Conservation (phyloP, 352 stramenopile genomes). For the Pythium pyrilobum region DNA sequence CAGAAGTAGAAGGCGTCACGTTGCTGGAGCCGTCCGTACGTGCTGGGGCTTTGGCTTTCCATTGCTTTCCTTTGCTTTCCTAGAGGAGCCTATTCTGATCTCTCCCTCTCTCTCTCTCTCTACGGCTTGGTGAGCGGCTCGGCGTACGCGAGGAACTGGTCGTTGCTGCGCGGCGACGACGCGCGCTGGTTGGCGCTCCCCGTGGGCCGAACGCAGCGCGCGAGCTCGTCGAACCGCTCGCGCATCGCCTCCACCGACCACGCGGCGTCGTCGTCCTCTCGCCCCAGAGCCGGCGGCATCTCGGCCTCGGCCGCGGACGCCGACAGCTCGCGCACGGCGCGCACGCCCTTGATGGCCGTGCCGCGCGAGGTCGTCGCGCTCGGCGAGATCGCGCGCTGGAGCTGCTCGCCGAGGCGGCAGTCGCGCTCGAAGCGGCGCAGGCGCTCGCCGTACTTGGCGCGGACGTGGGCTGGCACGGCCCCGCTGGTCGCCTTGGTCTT, state of each 20-base stretch:
- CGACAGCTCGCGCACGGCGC: slow-evolving; percentile 31
- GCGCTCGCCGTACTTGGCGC: slow-evolving; percentile 21
- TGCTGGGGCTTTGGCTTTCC: background rate
- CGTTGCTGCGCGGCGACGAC: background rate
- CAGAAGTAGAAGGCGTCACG: too few species aligned
- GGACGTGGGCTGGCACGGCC: slow-evolving; percentile 17
- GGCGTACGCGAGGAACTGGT: slow-evolving; percentile 10
- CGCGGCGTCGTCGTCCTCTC: background rate
- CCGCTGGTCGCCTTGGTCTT: slow-evolving; percentile 31
- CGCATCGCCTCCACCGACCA: background rate
- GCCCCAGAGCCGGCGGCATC: background rate
- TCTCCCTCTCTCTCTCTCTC: background rate
- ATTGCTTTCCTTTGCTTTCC: too few species aligned
- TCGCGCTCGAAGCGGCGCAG: slow-evolving; percentile 42
- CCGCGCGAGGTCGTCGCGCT: slow-evolving; percentile 38
- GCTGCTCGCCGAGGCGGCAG: slow-evolving; percentile 41
- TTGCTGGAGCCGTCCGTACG: too few species aligned
- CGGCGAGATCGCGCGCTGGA: slow-evolving; percentile 33
- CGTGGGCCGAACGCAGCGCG: background rate
- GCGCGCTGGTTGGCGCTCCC: slow-evolving; percentile 1
- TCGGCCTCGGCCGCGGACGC: background rate
- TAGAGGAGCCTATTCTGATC: too few species aligned
- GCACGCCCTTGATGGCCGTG: slow-evolving; percentile 38
- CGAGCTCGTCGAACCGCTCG: slow-evolving; percentile 11
- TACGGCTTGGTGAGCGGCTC: background rate